Conservation (phyloP, 78 protist species). For the Salpingoeca rosetta region DNA sequence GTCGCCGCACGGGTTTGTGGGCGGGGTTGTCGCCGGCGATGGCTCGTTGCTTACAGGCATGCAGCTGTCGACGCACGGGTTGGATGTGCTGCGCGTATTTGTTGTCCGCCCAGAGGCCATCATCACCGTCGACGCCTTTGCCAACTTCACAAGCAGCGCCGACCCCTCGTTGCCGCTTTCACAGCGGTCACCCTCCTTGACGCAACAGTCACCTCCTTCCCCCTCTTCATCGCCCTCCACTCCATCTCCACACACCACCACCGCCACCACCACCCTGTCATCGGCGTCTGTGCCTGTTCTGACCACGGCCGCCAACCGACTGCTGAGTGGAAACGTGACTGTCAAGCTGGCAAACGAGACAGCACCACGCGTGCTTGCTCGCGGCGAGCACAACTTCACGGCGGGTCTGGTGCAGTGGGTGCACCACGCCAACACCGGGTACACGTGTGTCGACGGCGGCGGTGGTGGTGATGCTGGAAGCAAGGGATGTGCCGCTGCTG, state of each 20-base stretch:
- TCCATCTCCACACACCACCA: no score
- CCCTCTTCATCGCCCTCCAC: neutral
- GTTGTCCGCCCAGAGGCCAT: no score
- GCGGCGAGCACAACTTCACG: neutral
- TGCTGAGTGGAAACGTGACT: neutral
- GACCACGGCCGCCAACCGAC: neutral
- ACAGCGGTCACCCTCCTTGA: neutral
- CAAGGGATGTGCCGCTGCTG: neutral
- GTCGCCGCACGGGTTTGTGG: neutral
- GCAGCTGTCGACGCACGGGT: no score
- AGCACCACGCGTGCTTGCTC: neutral
- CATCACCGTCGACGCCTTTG: no score
- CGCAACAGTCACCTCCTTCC: neutral
- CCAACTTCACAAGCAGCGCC: no score
- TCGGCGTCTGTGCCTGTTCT: neutral
- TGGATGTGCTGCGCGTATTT: no score
- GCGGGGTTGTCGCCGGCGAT: neutral
- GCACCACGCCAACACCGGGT: neutral
- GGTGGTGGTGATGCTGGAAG: neutral
- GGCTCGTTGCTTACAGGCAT: no score
- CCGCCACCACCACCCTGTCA: neutral
- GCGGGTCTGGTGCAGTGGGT: neutral
- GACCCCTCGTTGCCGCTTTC: neutral
- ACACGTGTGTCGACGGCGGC: neutral
- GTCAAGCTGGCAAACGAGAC: neutral